Base-by-base conservation (phyloP, 495 filamentous ascomycete species). In the Aspergillus nanangensis region DNA sequence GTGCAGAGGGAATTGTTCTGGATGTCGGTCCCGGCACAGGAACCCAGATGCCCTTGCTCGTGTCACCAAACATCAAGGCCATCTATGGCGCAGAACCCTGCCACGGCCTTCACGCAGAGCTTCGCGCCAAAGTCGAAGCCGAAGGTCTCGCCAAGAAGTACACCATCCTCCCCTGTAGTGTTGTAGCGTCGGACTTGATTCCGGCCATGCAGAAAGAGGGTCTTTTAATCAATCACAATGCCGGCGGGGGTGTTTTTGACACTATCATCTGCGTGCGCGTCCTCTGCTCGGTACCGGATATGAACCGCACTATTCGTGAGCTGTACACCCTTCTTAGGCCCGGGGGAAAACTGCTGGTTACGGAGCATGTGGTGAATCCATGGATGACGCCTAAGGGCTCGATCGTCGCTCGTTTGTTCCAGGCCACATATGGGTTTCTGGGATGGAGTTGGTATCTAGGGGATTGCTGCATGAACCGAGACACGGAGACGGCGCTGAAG, bases 21-120 rank as follows among this genome's bases (percentile, higher is more conserved):
- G 74, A 76, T 53, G 65, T 78, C 31, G 74, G 74, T 13, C 72
- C 75, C n/a, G 75, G 75, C 8, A 68, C 69, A 21, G 74, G 75
- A 24, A 62, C 64, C 1, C 69, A 76, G 39, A 71, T 75, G 62
- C 66, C 66, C 9, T 63, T 68, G 38, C 62, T 74, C 13, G 62
- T 58, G 35, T 63, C 65, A 4, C 61, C 58, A 1, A 52, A 52
- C 4, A 72, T 86, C 44, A 78, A 63, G 24, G 71, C 74, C 44
- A 73, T 89, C 35, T 85, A 79, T 59, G 84, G 84, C 51, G 69
- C 86, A 1, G 84, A 89, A 63, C 85, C 85, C 2, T 87, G 85
- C 55, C 3, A 27, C 0, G 62, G 61, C 0, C 70, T 84, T 0
- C 84, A 88, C 58, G 48, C 36, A 1, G 54, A 51, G 10, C 63